Evolutionary conservation across 257 asterid genomes (phyloP).

Genomic region (Datura wrightii): DNA sequence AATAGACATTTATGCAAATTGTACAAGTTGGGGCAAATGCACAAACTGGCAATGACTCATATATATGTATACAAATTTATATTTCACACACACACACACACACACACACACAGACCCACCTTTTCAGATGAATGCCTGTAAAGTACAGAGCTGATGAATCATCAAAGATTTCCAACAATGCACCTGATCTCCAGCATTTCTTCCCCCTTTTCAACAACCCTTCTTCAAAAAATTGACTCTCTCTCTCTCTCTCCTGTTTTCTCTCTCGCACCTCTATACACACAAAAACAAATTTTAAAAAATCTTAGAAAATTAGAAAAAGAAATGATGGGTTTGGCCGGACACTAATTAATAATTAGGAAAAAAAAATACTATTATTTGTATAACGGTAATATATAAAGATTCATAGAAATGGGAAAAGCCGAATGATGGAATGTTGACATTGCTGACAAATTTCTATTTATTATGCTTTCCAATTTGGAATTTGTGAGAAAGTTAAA

Average conservation of each 20-base stretch:
- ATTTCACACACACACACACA: neutral
- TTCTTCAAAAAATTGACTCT: conserved; percentile 35
- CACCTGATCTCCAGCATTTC: conserved; percentile 61
- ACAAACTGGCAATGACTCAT: neutral
- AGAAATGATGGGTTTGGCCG: conserved; percentile 6
- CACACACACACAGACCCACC: neutral
- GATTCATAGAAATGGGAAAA: neutral
- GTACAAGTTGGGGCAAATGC: too few relatives aligned
- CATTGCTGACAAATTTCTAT: too few relatives aligned
- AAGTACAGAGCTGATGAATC: conserved; percentile 51
- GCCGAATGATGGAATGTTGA: neutral
- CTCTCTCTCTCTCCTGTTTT: conserved; percentile 40
- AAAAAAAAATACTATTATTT: neutral
- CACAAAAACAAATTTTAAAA: neutral
- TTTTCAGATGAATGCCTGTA: conserved; percentile 22
- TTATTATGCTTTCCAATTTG: conserved; percentile 20
- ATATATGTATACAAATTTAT: neutral
- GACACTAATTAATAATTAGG: conserved; percentile 18
- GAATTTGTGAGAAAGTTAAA: neutral
- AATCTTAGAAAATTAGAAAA: neutral
- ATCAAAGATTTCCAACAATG: conserved; percentile 60
- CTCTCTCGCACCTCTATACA: conserved; percentile 15
- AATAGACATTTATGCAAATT: neutral
- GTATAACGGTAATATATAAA: conserved; percentile 1
- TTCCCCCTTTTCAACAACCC: conserved; percentile 26